Evolutionary conservation across 192 early-diverging fungal species (phyloP).

Genomic region (Coemansia guatemalensis): DNA sequence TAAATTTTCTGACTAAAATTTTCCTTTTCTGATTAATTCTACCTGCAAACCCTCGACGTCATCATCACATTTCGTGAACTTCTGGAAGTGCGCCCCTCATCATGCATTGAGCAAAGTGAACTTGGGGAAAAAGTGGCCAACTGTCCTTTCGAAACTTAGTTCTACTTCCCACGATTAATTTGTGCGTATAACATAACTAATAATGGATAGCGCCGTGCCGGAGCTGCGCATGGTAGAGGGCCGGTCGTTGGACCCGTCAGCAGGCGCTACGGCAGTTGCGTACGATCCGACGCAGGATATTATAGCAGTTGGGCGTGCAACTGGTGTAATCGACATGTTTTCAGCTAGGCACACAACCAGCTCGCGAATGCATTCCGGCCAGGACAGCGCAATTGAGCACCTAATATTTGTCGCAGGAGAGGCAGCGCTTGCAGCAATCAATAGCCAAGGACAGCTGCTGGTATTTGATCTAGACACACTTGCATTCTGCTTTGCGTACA

Average conservation of each 20-base stretch:
- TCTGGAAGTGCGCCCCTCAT: background rate
- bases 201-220: background rate
- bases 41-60: too few species aligned
- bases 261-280: slow-evolving; percentile 30
- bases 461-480: slow-evolving; percentile 38
- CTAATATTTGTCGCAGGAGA: slow-evolving; percentile 22
- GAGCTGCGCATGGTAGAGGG: slow-evolving; percentile 20
- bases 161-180: background rate
- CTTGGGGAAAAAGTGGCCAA: background rate
- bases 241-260: slow-evolving; percentile 22
- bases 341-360: slow-evolving; percentile 10
- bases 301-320: slow-evolving; percentile 30
- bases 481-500: slow-evolving; percentile 29
- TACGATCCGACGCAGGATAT: slow-evolving; percentile 36
- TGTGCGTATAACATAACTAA: background rate
- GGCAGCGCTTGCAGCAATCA: slow-evolving; percentile 25
- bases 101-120: background rate
- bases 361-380: slow-evolving; percentile 7
- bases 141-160: background rate
- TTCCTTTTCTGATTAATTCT: too few species aligned
- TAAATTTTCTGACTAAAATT: slow-evolving; percentile 24
- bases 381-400: slow-evolving; percentile 11
- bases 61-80: too few species aligned
- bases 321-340: slow-evolving; percentile 27
- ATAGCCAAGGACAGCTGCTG: slow-evolving; percentile 23